These are phyloP conservation scores for Hemileccinum rubropunctum DNA, from an alignment of 768 basidiomycete species.

Conservation along the genomic window DNA sequence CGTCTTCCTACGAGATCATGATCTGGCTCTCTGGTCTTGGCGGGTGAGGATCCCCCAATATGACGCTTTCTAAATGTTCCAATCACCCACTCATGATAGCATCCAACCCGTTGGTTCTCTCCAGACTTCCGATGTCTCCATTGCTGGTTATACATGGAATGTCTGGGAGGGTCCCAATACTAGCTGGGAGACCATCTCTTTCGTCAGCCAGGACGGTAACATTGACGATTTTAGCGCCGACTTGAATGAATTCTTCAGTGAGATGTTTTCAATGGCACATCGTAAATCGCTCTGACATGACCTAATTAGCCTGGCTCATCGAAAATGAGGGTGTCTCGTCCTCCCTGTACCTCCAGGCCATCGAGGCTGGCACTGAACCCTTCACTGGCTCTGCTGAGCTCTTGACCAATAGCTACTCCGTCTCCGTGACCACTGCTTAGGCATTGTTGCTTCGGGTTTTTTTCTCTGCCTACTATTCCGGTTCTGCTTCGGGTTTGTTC, in stretches of 20 bases:
- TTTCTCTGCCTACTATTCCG: no score
- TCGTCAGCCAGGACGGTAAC: constrained; percentile 47
- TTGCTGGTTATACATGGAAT: constrained; percentile 54
- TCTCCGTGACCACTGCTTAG: constrained; percentile 30
- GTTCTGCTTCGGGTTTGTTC: not conserved
- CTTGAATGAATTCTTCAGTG: constrained; percentile 55
- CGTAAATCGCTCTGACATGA: not conserved
- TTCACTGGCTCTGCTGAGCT: constrained; percentile 51
- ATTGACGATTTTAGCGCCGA: constrained; percentile 51
- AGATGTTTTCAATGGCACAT: constrained; percentile 11
- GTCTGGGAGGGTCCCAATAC: constrained; percentile 53
- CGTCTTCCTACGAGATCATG: constrained; percentile 58
- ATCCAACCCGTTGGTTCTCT: constrained; percentile 55
- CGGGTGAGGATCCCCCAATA: constrained; percentile 35
- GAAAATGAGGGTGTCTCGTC: constrained; percentile 45
- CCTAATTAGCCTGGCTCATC: constrained; percentile 42
- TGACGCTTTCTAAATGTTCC: not conserved
- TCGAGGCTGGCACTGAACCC: constrained; percentile 56
- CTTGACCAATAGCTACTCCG: constrained; percentile 40
- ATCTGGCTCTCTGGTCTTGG: constrained; percentile 59
- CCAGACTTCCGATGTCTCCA: constrained; percentile 36
- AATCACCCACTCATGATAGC: constrained; percentile 27
- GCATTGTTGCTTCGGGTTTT: not conserved
- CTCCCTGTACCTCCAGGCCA: constrained; percentile 49
- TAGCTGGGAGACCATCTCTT: constrained; percentile 57